Evolutionary conservation across 306 rosid genomes (phyloP), one percentile per base, ranked within the genome.

Genomic region (Benincasa hispida): DNA sequence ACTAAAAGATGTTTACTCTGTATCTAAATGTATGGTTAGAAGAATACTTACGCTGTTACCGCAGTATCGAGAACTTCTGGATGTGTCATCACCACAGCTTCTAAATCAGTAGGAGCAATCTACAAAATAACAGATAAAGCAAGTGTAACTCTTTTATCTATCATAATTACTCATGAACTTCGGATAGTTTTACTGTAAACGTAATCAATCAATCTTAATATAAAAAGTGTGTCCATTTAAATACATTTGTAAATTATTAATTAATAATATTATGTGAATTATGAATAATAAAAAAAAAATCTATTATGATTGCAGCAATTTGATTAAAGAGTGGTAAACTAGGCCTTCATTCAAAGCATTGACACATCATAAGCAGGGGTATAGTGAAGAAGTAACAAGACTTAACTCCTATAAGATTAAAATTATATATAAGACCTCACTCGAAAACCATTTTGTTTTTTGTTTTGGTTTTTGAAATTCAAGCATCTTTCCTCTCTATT

Each of bases 51-150:
- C 81, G 75, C 86, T 59, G 83, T 60, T 30, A 87, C 86, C 4
- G 85, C 90, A 60, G 70, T 81, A 22, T 87, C 90, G 41, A 51
- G 35, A 76, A 87, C 81, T 78, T 87, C 85, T 0, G 90, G 85
- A 77, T 87, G 86, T 57, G 83, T 72, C 32, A 74, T 74, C 83
- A 87, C 77, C 58, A 84, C 81, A 28, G 83, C 79, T 82, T 87
- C 90, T 55, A 87, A 84, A 82, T 87, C 88, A 18, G 86, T 85
- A 5, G 88, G 86, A 54, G 88, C 86, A 81, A 87, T 82, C 86
- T 84, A 80, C 80, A 61, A 45, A 45, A 54, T 18, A 75, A 56
- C 34, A 45, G 22, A 67, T 67, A 5, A 50, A 42, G 56, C 6
- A 34, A 35, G 56, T 67, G 9, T 60, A 14, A 19, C 48, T 42